phyloP scores from a whole-genome alignment of 2,329 filamentous ascomycete genomes.

The Aspergillus ustus region DNA sequence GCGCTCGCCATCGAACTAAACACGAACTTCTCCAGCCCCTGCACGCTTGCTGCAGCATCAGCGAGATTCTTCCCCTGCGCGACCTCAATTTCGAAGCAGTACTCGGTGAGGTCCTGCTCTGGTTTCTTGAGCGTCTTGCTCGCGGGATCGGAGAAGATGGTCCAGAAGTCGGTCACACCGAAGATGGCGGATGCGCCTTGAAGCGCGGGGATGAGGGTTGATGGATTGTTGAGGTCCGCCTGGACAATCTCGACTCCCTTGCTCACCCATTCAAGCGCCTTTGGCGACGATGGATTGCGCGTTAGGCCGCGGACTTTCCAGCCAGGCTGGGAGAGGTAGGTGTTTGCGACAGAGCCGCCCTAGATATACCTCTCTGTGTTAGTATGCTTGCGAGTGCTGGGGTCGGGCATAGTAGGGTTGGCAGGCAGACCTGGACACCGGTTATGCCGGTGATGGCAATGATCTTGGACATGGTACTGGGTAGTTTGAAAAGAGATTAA shows the following conservation, averaged over 20 bases:
- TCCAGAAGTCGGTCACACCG: constrained; percentile 8
- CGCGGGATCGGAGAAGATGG: not conserved
- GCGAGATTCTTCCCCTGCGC: not conserved
- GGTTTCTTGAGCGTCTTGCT: not conserved
- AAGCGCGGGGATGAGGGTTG: not conserved
- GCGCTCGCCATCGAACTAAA: not conserved
- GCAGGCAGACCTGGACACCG: not conserved
- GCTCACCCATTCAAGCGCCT: not conserved
- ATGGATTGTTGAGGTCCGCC: not conserved
- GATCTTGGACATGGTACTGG: not conserved
- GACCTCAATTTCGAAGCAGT: not conserved
- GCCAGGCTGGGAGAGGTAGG: not conserved
- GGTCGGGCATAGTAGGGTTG: not conserved
- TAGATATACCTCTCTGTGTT: not conserved
- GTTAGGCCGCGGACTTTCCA: not conserved
- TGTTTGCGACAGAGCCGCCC: constrained; percentile 3
- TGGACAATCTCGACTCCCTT: not conserved
- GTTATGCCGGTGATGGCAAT: not conserved
- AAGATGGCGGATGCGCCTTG: not conserved
- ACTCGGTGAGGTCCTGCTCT: not conserved
- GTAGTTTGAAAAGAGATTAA: not conserved
- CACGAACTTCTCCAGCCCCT: not conserved
- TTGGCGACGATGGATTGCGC: not conserved
- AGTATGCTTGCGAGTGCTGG: not conserved
- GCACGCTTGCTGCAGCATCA: not conserved